A percentile compares a stretch with the other conserved stretches of the same genome.
phyloP scores from a whole-genome alignment of 176 grass and related monocot genomes.

The Canna indica region DNA sequence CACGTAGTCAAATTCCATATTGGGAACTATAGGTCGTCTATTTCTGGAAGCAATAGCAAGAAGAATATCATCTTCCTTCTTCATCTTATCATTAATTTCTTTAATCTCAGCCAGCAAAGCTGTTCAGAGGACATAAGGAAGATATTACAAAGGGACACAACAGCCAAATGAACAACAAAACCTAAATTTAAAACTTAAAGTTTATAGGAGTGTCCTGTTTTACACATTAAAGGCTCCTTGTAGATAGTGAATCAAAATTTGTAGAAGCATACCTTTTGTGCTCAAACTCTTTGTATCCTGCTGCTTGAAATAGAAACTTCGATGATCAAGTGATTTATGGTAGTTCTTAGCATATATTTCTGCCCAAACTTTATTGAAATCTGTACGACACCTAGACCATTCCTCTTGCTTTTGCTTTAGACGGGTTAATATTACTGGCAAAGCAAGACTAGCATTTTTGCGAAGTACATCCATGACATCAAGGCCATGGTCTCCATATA shows the following conservation, averaged over 20 bases:
- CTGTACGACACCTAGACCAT: slow-evolving; percentile 60
- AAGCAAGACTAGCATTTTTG: slow-evolving; percentile 53
- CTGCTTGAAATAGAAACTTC: slow-evolving; percentile 80
- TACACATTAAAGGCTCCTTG: background rate
- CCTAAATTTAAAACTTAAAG: background rate
- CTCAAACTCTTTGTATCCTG: slow-evolving; percentile 70
- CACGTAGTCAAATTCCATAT: slow-evolving; percentile 56
- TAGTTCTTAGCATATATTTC: slow-evolving; percentile 84
- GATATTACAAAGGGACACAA: background rate
- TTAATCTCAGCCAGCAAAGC: slow-evolving; percentile 60
- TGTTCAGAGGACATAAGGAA: slow-evolving; percentile 10
- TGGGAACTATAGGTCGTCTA: slow-evolving; percentile 40
- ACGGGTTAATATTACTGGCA: slow-evolving; percentile 70
- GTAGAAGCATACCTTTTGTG: slow-evolving; percentile 46
- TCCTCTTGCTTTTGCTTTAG: slow-evolving; percentile 74
- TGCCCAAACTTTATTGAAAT: slow-evolving; percentile 81
- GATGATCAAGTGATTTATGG: slow-evolving; percentile 75
- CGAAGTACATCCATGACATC: slow-evolving; percentile 68
- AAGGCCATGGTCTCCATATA: slow-evolving; percentile 73
- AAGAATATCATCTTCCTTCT: slow-evolving; percentile 47
- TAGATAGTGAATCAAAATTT: background rate
- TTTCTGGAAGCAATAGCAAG: slow-evolving; percentile 45
- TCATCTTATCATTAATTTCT: slow-evolving; percentile 61
- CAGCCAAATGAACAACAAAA: background rate
- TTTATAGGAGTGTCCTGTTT: background rate